phyloP scores from a whole-genome alignment of 306 rosid species.

The Parietaria judaica region DNA sequence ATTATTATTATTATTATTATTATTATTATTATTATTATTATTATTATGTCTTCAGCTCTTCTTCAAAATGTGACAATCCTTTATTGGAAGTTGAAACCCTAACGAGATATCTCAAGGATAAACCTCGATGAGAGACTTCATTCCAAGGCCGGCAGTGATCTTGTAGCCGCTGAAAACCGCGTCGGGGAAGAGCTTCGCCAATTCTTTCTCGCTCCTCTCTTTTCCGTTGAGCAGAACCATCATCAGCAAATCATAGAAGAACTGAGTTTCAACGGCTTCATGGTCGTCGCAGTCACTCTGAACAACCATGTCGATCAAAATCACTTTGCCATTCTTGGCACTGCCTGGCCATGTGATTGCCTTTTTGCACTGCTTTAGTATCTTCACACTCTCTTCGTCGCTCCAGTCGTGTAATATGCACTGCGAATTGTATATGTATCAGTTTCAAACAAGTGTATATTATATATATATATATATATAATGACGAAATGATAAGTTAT shows the following conservation, averaged over 20 bases:
- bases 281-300: neutral
- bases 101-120: constrained; percentile 1
- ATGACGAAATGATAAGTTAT: too few relatives aligned
- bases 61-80: too few relatives aligned
- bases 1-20: too few relatives aligned
- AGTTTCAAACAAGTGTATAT: neutral
- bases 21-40: too few relatives aligned
- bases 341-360: neutral
- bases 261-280: neutral
- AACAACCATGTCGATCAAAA: constrained; percentile 7
- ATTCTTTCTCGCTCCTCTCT: constrained; percentile 16
- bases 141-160: constrained; percentile 4
- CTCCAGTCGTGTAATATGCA: constrained; percentile 1
- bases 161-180: constrained; percentile 14
- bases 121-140: constrained; percentile 17
- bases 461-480: too few relatives aligned
- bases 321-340: constrained; percentile 6
- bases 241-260: constrained; percentile 12
- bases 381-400: neutral
- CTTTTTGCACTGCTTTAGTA: neutral
- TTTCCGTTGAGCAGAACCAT: constrained; percentile 6
- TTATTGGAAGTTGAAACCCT: too few relatives aligned
- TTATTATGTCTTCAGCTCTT: too few relatives aligned
- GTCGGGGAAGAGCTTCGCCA: constrained; percentile 15
- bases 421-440: neutral